Evolutionary conservation across 306 rosid genomes (phyloP), one percentile per base, ranked within the genome.

Genomic region (Lathyrus sativus): DNA sequence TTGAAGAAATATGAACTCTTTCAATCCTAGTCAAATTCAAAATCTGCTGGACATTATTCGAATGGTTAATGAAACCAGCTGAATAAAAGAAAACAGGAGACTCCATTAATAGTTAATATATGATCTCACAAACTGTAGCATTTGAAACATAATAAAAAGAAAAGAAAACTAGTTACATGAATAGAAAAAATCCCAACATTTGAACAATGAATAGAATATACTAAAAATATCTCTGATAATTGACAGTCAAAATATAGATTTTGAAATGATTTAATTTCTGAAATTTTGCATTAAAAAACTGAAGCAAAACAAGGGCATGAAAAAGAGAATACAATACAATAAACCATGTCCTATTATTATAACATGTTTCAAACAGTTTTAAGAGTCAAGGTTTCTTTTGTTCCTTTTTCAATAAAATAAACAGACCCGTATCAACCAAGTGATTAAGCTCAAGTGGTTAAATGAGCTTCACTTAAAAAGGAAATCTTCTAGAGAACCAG

Each of bases 171-270:
- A 45, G 72, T 55, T 65, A 56, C 3, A 18, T 45, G 62, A 66
- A 65, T 78, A 43, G 41, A 65, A 76, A 29, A 78, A 45, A 9
- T 39, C 18, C 78, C 10, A 61, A 39, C 73, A 83, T 86, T 88
- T 78, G 92, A 84, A 77, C 59, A 66, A 78, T 50, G 72, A 84
- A 72, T 45, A 80, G 70, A 75, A 81, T 81, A 91, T 65, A 65
- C 84, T 70, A 55, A 64, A 79, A 70, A 67, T 37, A 67, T 51
- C 79, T 74, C 65, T 6, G 14, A 42, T 28, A 56, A 38, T 77
- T 79, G 84, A 78, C 38, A 70, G 49, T 73, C 67, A 78, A 74
- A 72, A 75, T 43, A 64, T 56, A 61, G 62, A 37, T n/a, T 69
- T 66, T 63, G 46, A 64, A 56, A 68, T 65, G 42, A 49, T 72